These are phyloP conservation scores for Calocybe gangraenosa DNA, from an alignment of 768 basidiomycete species.

Conservation along the genomic window DNA sequence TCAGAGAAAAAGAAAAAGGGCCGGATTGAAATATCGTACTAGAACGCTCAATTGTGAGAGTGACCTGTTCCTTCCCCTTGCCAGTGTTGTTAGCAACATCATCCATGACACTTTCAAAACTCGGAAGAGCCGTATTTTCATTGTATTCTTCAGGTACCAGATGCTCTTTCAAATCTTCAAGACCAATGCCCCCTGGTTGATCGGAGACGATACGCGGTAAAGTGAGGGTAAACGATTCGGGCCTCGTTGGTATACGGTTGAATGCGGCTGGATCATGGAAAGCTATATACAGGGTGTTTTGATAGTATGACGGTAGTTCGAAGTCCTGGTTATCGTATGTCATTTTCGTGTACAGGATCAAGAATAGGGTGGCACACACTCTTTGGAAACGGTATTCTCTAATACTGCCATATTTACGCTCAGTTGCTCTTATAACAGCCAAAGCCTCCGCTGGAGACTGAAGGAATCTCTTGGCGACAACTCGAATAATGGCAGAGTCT, in stretches of 20 bases:
- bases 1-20: neutral
- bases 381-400: slow-evolving; percentile 37
- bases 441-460: slow-evolving; percentile 47
- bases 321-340: slow-evolving; percentile 34
- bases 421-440: slow-evolving; percentile 49
- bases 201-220: slow-evolving; percentile 17
- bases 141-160: slow-evolving; percentile 15
- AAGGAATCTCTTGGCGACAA: slow-evolving; percentile 25
- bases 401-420: slow-evolving; percentile 49
- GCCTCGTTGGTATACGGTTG: slow-evolving; percentile 27
- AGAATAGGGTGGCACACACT: slow-evolving; percentile 33
- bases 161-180: slow-evolving; percentile 29
- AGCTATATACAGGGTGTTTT: slow-evolving; percentile 35
- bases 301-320: slow-evolving; percentile 40
- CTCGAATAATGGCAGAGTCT: too few species aligned
- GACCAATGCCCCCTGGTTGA: slow-evolving; percentile 28
- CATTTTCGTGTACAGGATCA: neutral
- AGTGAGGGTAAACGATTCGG: slow-evolving; percentile 23
- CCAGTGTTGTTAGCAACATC: neutral
- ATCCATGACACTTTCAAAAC: slow-evolving; percentile 7
- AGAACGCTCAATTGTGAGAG: slow-evolving; percentile 17
- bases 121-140: slow-evolving; percentile 1
- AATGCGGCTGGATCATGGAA: slow-evolving; percentile 43
- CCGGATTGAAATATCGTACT: slow-evolving; percentile 9
- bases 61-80: slow-evolving; percentile 11